Conservation (phyloP, 176 grass and related monocot genomes). For the Aechmea fasciata region DNA sequence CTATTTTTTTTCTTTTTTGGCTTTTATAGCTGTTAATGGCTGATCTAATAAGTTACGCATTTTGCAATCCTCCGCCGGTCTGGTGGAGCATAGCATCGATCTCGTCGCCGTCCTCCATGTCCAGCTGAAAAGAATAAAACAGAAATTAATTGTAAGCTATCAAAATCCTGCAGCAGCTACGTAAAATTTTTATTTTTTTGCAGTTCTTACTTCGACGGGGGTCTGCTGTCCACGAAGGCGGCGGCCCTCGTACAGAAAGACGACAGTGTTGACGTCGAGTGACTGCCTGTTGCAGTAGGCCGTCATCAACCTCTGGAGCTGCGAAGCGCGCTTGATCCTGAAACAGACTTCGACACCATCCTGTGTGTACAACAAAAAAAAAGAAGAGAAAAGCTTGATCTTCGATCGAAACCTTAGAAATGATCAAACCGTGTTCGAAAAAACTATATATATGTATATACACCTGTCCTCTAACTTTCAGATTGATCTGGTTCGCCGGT, state of each 20-base stretch:
- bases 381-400: background rate
- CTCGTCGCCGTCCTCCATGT: constrained; percentile 4
- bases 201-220: background rate
- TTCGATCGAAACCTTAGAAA: too few relatives aligned
- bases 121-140: background rate
- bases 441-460: too few relatives aligned
- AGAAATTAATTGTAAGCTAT: background rate
- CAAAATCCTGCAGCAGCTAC: background rate
- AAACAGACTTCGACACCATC: background rate
- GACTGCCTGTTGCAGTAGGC: background rate
- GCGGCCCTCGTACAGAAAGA: background rate
- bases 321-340: background rate
- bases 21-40: too few relatives aligned
- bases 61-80: background rate
- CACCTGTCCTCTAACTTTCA: too few relatives aligned
- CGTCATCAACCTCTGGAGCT: background rate
- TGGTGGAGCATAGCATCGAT: constrained; percentile 10
- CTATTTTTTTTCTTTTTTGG: too few relatives aligned
- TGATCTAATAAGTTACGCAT: background rate
- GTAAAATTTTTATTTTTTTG: too few relatives aligned
- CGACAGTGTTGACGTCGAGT: background rate
- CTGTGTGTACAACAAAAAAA: background rate
- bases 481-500: too few relatives aligned
- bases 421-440: too few relatives aligned
- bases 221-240: too few relatives aligned